Evolutionary conservation across 75 land plant species (phyloP).

Genomic region (Picea sitchensis): DNA sequence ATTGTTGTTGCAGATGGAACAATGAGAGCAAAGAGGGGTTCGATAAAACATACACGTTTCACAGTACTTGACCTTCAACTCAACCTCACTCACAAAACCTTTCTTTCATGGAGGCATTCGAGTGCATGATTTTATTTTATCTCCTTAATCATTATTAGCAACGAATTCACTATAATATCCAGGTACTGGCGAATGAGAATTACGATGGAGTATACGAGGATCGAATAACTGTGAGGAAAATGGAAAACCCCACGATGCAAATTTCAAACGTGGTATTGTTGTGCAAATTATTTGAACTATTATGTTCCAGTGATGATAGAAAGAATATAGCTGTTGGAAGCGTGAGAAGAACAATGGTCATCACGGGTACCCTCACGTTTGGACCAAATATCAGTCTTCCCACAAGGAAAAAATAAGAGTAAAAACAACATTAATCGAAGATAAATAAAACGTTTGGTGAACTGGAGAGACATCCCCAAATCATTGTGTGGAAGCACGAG

Average conservation of each 20-base stretch:
- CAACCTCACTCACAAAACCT: conserved; percentile 51
- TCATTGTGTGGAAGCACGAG: too few species aligned
- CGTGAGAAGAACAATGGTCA: conserved; percentile 26
- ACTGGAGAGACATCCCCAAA: too few species aligned
- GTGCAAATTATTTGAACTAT: not conserved
- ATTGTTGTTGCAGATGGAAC: conserved; percentile 57
- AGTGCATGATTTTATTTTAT: conserved; percentile 25
- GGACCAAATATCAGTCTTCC: conserved; percentile 54
- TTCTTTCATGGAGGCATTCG: conserved; percentile 31
- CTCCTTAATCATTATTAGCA: conserved; percentile 21
- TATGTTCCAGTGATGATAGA: not conserved
- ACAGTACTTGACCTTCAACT: conserved; percentile 61
- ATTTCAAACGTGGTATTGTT: not conserved
- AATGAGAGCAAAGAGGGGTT: conserved; percentile 55
- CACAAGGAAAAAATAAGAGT: conserved; percentile 19
- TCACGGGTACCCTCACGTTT: conserved; percentile 28
- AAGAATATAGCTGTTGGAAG: conserved; percentile 31
- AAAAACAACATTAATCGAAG: too few species aligned
- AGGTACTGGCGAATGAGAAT: conserved; percentile 32
- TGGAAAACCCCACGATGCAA: conserved; percentile 9
- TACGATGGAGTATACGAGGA: conserved; percentile 64
- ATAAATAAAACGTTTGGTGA: too few species aligned
- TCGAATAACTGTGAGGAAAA: conserved; percentile 20
- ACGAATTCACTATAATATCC: conserved; percentile 16
- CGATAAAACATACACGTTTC: conserved; percentile 69